A percentile compares a stretch with the other conserved stretches of the same genome.
Evolutionary conservation across 176 grass and related monocot genomes (phyloP).

Genomic region (Musa beccarii): DNA sequence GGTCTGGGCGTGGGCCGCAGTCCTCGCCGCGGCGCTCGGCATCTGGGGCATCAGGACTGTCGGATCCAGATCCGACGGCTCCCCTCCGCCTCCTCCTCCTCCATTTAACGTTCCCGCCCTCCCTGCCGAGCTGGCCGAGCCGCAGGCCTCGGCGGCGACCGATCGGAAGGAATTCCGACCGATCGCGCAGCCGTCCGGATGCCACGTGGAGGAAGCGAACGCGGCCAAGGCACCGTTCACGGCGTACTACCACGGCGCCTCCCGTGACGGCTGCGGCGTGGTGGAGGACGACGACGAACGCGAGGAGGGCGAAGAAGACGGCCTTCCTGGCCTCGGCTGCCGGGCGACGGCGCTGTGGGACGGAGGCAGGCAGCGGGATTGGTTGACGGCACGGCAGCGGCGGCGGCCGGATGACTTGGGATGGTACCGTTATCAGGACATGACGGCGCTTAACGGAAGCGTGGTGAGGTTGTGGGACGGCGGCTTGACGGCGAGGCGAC

Average conservation of each 20-base stretch:
- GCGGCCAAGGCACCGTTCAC: constrained; percentile 52
- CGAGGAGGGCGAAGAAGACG: background rate
- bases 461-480: constrained; percentile 51
- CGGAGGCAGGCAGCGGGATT: constrained; percentile 6
- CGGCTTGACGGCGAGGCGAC: background rate
- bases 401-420: constrained; percentile 17
- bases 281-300: constrained; percentile 19
- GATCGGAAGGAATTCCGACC: background rate
- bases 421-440: constrained; percentile 52
- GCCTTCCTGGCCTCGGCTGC: background rate
- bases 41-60: constrained; percentile 54
- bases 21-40: constrained; percentile 45
- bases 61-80: background rate
- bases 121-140: background rate
- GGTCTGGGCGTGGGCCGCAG: constrained; percentile 46
- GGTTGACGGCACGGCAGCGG: constrained; percentile 20
- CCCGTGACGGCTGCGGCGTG: background rate
- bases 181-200: constrained; percentile 1
- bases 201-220: constrained; percentile 2
- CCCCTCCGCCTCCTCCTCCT: background rate
- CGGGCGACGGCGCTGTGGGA: background rate
- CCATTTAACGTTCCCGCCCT: background rate
- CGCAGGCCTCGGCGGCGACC: background rate
- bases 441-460: constrained; percentile 44
- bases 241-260: constrained; percentile 42